Evolutionary conservation across 2,329 filamentous ascomycete genomes (phyloP).

Genomic region (Cercospora zeae-maydis): DNA sequence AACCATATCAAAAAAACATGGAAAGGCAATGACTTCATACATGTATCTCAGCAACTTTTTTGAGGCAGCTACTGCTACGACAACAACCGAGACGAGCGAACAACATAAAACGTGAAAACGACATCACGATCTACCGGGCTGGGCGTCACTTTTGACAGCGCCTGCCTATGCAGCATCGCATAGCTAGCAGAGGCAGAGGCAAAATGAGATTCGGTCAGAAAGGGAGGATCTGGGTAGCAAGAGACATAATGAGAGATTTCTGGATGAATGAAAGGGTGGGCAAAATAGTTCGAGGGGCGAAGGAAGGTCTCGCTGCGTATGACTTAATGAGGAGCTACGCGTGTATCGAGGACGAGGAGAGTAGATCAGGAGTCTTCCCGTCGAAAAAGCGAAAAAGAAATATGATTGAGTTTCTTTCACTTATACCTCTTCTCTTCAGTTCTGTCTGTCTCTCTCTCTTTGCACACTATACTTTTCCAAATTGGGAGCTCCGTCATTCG

Average conservation of each 20-base stretch:
- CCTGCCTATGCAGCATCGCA: not conserved
- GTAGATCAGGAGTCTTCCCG: not conserved
- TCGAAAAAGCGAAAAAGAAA: not conserved
- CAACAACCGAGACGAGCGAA: not conserved
- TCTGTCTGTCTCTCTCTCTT: too few species aligned
- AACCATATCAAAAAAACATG: not conserved
- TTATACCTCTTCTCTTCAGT: too few species aligned
- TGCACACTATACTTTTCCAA: too few species aligned
- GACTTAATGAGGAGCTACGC: not conserved
- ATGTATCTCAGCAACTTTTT: not conserved
- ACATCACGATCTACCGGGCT: not conserved
- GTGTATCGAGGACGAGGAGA: not conserved
- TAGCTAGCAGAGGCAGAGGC: not conserved
- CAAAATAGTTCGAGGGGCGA: too few species aligned
- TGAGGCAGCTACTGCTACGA: not conserved
- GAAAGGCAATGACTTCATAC: not conserved
- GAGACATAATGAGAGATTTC: not conserved
- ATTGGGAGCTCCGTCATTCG: too few species aligned
- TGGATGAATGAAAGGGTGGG: not conserved
- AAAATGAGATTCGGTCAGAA: too few species aligned
- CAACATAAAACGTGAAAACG: not conserved
- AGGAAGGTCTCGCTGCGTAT: not conserved
- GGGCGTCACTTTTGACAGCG: not conserved
- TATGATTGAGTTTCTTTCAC: not conserved
- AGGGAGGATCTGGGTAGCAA: not conserved